phyloP scores from a whole-genome alignment of 805 yeast genomes.

The Cyberlindnera maclurae region DNA sequence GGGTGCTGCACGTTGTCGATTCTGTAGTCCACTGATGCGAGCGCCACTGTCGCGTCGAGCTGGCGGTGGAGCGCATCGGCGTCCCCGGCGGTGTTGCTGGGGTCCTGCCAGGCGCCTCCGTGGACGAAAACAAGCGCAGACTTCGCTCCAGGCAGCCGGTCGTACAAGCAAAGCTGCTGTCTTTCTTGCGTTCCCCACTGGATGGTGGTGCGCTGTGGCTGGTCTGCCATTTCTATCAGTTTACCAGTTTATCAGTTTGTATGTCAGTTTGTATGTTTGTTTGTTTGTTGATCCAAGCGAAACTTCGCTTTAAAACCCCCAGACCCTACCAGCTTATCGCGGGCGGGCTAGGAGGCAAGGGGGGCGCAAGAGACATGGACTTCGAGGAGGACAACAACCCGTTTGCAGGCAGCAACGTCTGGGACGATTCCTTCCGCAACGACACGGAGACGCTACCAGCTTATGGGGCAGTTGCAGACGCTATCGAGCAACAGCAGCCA shows the following conservation, averaged over 20 bases:
- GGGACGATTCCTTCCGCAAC: conserved; percentile 4
- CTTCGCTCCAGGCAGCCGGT: conserved; percentile 6
- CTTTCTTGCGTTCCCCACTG: conserved; percentile 9
- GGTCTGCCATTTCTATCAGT: too few species aligned
- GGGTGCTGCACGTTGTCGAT: conserved; percentile 62
- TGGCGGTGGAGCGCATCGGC: conserved; percentile 29
- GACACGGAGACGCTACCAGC: background rate
- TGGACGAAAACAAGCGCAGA: conserved; percentile 52
- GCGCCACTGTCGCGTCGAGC: conserved; percentile 15
- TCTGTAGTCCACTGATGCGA: conserved; percentile 50
- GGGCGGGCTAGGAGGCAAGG: too few species aligned
- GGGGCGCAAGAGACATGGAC: too few species aligned
- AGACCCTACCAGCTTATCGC: too few species aligned
- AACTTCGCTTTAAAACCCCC: too few species aligned
- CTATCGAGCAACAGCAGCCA: background rate
- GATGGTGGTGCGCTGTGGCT: background rate
- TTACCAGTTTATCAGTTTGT: too few species aligned
- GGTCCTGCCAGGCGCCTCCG: conserved; percentile 89
- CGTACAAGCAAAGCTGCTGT: conserved; percentile 10
- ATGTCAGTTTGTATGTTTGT: too few species aligned
- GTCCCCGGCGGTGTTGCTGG: conserved; percentile 51
- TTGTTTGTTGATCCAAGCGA: too few species aligned
- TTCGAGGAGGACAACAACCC: conserved; percentile 29
- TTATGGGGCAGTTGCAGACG: background rate
- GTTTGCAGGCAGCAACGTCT: conserved; percentile 23